A percentile compares a stretch with the other conserved stretches of the same genome.
Evolutionary conservation across 352 stramenopile species (phyloP).

Genomic region (Globisporangium uncinulatum): DNA sequence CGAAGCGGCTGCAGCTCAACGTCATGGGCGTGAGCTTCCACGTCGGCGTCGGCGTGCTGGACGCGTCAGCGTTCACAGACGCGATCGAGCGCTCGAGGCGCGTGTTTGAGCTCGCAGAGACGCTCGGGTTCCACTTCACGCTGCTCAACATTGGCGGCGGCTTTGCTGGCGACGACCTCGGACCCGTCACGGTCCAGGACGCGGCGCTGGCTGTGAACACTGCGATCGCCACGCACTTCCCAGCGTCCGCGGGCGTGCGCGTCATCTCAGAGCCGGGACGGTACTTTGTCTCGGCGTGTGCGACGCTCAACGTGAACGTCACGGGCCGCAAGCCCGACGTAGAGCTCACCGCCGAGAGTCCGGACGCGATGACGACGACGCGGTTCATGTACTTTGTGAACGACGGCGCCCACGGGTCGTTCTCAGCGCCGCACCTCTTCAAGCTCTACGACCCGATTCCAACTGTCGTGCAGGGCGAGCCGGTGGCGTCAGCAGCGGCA

Average conservation of each 20-base stretch:
- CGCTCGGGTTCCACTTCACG: constrained; percentile 50
- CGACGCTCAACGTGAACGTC: constrained; percentile 73
- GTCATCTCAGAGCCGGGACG: constrained; percentile 89
- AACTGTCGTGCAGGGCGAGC: constrained; percentile 9
- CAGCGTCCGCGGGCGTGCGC: constrained; percentile 30
- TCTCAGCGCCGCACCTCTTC: constrained; percentile 35
- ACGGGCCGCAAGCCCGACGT: constrained; percentile 45
- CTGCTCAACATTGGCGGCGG: constrained; percentile 87
- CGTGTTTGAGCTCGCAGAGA: constrained; percentile 62
- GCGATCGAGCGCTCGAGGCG: constrained; percentile 58
- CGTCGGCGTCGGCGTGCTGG: constrained; percentile 78
- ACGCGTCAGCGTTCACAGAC: constrained; percentile 65
- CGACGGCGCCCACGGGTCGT: constrained; percentile 40
- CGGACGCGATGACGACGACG: constrained; percentile 11
- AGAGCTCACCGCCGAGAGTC: constrained; percentile 15
- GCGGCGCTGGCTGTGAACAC: constrained; percentile 33
- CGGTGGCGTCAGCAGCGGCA: not conserved
- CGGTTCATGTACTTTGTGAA: constrained; percentile 56
- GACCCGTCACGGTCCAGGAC: constrained; percentile 35
- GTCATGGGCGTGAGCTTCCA: constrained; percentile 87
- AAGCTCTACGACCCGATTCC: constrained; percentile 21
- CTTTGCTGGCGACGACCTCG: constrained; percentile 58
- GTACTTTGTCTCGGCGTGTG: constrained; percentile 75
- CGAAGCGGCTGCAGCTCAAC: constrained; percentile 51
- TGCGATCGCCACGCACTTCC: constrained; percentile 41